Evolutionary conservation across 345 rosid species (phyloP), one percentile per base, ranked within the genome.

Genomic region (Toxicodendron radicans): DNA sequence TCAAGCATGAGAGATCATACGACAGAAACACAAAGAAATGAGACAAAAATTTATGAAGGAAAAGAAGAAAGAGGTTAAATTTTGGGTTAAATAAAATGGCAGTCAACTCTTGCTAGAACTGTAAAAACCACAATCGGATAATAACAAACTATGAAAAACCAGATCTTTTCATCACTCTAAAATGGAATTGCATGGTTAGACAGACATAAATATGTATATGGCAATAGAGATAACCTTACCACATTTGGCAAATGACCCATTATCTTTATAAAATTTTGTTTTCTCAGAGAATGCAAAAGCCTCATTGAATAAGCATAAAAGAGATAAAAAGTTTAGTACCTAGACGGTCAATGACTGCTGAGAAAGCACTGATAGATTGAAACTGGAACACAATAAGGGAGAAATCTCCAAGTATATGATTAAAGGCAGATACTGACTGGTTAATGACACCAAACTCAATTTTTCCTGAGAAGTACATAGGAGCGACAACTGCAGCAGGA

Each of bases 401-500:
- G 83, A 95, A 87, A 75, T 95, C 99, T 75, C 97, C 97, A 52
- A 95, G 90, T 60, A 95, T 92, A 78, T 95, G 99, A 79, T 92
- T 95, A 78, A 95, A 95, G 56, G 99, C 99, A 56, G 99, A 95
- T 61, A 91, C 97, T 24, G 99, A 92, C 79, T 95, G 99, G 83
- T 90, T 95, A 73, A 95, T 92, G 78, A 95, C 97, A 79, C 99
- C 99, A 85, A 95, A 95, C 90, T 95, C 99, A 75, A 95, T 95
- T 84, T 92, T 91, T 43, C 97, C 97, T 2, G 98, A 92, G 85
- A 94, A 94, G 79, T 87, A 94, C 98, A 92, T 94, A 4, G 98
- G 98, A 80, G 98, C 98, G 61, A 94, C 95, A 71, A 94, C 90
- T 75, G 98, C 98, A 77, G 90, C 98, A 56, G 98, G 98, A 77